A percentile compares a stretch with the other conserved stretches of the same genome.
phyloP scores from a whole-genome alignment of 441 rosid species.

The Macaranga tanarius region DNA sequence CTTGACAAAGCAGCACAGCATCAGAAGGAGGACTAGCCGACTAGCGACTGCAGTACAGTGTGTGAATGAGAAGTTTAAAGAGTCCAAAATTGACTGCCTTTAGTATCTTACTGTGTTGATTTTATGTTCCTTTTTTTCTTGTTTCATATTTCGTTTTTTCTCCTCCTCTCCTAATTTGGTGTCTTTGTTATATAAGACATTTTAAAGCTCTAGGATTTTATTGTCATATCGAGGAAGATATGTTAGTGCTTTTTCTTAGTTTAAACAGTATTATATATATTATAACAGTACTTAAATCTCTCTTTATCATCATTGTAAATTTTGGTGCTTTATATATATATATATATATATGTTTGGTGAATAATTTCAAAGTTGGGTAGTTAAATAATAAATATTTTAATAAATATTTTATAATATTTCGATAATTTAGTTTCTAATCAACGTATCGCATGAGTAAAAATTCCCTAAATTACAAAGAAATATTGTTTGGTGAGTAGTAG shows the following conservation, averaged over 20 bases:
- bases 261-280: not conserved
- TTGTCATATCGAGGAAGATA: constrained; percentile 42
- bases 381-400: too few relatives aligned
- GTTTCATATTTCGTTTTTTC: not conserved
- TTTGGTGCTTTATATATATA: too few relatives aligned
- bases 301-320: not conserved
- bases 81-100: constrained; percentile 41
- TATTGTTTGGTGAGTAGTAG: not conserved
- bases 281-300: not conserved
- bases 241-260: constrained; percentile 22
- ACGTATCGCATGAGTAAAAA: too few relatives aligned
- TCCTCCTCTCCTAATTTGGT: constrained; percentile 26
- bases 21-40: not conserved
- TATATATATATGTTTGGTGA: too few relatives aligned
- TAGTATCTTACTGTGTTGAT: constrained; percentile 31
- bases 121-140: constrained; percentile 11
- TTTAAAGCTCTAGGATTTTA: constrained; percentile 41
- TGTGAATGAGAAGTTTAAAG: constrained; percentile 36
- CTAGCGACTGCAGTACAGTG: constrained; percentile 1
- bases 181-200: constrained; percentile 41
- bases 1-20: constrained; percentile 16
- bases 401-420: too few relatives aligned
- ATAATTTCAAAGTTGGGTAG: too few relatives aligned
- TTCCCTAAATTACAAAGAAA: too few relatives aligned
- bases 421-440: too few relatives aligned